These are phyloP conservation scores for Eucalyptus coolabah DNA, from an alignment of 345 rosid genomes.

Conservation along the genomic window DNA sequence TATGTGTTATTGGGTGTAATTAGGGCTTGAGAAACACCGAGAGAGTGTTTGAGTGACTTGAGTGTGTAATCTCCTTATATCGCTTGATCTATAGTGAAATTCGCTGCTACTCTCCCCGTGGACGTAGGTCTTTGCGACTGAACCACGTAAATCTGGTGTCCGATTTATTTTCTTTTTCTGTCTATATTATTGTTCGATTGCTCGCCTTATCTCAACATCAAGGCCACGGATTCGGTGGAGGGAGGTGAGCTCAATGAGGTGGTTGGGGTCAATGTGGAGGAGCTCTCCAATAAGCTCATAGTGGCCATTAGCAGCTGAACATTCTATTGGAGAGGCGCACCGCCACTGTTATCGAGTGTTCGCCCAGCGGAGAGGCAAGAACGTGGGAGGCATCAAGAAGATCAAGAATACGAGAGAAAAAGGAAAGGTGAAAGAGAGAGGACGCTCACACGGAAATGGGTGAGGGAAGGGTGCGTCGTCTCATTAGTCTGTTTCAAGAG, in stretches of 20 bases:
- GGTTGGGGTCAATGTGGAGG: slow-evolving; percentile 64
- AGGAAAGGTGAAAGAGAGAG: neutral
- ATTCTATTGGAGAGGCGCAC: slow-evolving; percentile 91
- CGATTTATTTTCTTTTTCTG: no score
- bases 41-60: no score
- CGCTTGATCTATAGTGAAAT: no score
- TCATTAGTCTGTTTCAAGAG: neutral
- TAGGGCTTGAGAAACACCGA: no score
- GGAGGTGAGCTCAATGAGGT: slow-evolving; percentile 84
- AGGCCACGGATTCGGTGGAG: slow-evolving; percentile 81
- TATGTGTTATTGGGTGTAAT: no score
- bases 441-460: neutral
- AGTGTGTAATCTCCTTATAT: no score
- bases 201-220: no score
- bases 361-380: slow-evolving; percentile 91
- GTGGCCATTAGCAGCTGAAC: slow-evolving; percentile 87
- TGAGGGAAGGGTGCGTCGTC: neutral
- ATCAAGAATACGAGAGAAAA: neutral
- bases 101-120: no score
- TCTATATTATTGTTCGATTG: no score
- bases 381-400: slow-evolving; percentile 3
- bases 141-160: no score
- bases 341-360: slow-evolving; percentile 98
- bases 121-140: no score
- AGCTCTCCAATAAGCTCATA: slow-evolving; percentile 82